Evolutionary conservation across 164 flowering plant species (phyloP).

Genomic region (Umbellularia californica): DNA sequence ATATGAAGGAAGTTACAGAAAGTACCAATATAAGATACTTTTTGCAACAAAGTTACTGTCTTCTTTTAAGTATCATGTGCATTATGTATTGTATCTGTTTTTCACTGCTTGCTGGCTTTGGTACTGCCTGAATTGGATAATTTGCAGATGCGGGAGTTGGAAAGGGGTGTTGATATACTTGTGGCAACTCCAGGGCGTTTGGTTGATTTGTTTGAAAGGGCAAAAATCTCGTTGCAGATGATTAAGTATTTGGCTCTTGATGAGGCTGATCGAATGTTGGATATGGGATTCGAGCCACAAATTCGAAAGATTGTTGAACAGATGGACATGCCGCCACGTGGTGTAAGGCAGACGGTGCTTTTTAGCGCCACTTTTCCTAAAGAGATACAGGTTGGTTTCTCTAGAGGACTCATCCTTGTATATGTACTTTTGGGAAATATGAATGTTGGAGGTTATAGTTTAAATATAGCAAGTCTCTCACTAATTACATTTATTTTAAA

Average conservation of each 20-base stretch:
- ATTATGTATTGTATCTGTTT: background rate
- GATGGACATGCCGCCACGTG: conserved; percentile 76
- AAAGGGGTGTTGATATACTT: conserved; percentile 77
- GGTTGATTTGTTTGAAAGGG: conserved; percentile 75
- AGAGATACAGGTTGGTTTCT: conserved; percentile 62
- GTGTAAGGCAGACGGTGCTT: conserved; percentile 62
- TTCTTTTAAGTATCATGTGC: background rate
- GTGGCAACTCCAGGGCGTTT: conserved; percentile 80
- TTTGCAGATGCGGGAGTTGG: conserved; percentile 59
- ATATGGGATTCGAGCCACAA: conserved; percentile 88
- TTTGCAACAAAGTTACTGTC: too few species aligned
- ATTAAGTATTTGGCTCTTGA: conserved; percentile 65
- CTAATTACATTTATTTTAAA: too few species aligned
- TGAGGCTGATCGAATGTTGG: conserved; percentile 83
- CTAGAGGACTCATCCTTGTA: background rate
- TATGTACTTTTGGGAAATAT: background rate
- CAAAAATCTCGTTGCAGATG: conserved; percentile 63
- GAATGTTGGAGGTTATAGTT: background rate
- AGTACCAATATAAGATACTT: too few species aligned
- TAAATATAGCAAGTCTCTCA: too few species aligned
- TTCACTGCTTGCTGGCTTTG: background rate
- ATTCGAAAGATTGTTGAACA: conserved; percentile 77
- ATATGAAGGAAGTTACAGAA: background rate
- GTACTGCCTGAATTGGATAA: background rate
- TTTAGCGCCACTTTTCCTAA: conserved; percentile 85